Percentiles rank a stretch among this genome's conserved stretches.
Evolutionary conservation across 495 filamentous ascomycete species (phyloP).

Genomic region (Podospora didyma): DNA sequence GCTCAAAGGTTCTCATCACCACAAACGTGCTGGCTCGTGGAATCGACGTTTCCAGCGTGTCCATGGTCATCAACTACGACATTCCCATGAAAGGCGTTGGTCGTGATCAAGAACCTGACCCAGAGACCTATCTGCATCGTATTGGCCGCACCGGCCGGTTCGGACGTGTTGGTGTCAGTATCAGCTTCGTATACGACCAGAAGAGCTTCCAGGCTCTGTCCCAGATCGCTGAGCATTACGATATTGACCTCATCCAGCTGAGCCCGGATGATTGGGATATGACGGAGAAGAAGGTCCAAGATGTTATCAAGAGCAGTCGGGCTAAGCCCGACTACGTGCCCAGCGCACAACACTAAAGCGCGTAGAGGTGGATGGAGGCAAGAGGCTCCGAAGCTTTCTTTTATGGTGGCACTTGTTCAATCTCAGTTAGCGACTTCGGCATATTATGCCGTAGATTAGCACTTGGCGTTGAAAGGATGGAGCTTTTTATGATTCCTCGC

Average conservation of each 20-base stretch:
- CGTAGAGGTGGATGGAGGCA: background rate
- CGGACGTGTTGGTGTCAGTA: conserved; percentile 92
- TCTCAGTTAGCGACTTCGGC: background rate
- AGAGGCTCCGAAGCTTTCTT: background rate
- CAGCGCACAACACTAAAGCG: conserved; percentile 16
- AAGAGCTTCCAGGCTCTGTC: conserved; percentile 71
- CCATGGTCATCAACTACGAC: conserved; percentile 96
- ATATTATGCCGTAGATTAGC: conserved; percentile 2
- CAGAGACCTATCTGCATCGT: conserved; percentile 94
- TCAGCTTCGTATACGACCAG: conserved; percentile 82
- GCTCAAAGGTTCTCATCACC: conserved; percentile 95
- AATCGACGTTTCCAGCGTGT: conserved; percentile 94
- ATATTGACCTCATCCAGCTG: conserved; percentile 49
- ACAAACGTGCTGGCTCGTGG: conserved; percentile 97
- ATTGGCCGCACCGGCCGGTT: conserved; percentile 97
- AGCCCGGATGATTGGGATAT: conserved; percentile 73
- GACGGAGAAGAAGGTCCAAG: conserved; percentile 77
- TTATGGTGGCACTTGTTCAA: background rate
- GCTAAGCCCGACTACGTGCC: conserved; percentile 59
- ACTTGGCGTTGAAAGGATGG: too few species aligned
- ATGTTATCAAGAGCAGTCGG: conserved; percentile 75
- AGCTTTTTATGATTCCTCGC: background rate
- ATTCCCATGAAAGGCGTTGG: conserved; percentile 56
- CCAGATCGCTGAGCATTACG: conserved; percentile 69
- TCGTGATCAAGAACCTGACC: conserved; percentile 60